Conservation (phyloP, 805 yeast species). For the Kodamaea hsintzibuensis region DNA sequence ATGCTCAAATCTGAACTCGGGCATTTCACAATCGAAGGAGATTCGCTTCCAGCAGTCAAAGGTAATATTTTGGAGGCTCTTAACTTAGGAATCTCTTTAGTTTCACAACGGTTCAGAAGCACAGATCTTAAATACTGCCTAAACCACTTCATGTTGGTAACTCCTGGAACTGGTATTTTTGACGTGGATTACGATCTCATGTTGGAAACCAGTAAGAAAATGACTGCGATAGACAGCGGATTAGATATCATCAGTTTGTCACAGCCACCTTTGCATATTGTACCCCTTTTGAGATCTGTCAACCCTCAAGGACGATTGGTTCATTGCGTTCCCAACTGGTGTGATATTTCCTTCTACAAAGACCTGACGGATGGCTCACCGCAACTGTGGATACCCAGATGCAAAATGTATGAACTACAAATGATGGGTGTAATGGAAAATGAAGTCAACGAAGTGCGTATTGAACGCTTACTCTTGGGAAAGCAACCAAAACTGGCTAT, state of each 20-base stretch:
- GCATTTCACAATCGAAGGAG: conserved; percentile 23
- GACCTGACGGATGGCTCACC: conserved; percentile 46
- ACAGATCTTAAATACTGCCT: conserved; percentile 87
- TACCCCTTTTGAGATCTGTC: conserved; percentile 77
- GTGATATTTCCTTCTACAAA: conserved; percentile 89
- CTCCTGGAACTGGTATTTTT: conserved; percentile 92
- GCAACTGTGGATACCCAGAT: conserved; percentile 84
- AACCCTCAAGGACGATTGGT: conserved; percentile 48
- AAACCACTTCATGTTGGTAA: conserved; percentile 82
- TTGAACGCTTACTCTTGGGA: conserved; percentile 53
- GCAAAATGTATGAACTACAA: conserved; percentile 91
- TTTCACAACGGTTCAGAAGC: conserved; percentile 75
- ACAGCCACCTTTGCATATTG: conserved; percentile 88
- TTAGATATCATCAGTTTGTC: conserved; percentile 87
- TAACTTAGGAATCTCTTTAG: conserved; percentile 75
- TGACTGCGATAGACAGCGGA: conserved; percentile 78
- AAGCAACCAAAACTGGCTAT: conserved; percentile 41
- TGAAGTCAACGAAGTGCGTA: conserved; percentile 68
- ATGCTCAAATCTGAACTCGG: conserved; percentile 41
- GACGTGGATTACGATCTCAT: conserved; percentile 85
- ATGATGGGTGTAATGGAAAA: conserved; percentile 99
- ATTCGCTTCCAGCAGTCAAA: conserved; percentile 80
- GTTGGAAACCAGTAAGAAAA: conserved; percentile 69
- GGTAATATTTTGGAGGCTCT: conserved; percentile 89
- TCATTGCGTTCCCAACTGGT: conserved; percentile 92